phyloP scores from a whole-genome alignment of 23 red algal genomes.

The Gracilariopsis chorda region DNA sequence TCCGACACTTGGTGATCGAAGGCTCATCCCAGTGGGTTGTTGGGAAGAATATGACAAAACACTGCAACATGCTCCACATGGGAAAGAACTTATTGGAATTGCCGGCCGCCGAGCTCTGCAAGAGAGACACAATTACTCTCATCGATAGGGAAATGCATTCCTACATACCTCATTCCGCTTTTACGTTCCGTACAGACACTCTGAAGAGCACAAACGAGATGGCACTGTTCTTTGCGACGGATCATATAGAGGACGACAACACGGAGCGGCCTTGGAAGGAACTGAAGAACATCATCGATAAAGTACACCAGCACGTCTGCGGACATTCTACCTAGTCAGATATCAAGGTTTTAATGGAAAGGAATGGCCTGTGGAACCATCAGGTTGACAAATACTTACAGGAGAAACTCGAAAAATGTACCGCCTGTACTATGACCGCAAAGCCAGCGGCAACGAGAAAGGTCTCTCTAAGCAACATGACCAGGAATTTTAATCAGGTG shows the following conservation, averaged over 20 bases:
- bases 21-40: constrained; percentile 5
- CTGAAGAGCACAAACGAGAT: background rate
- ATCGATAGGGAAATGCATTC: background rate
- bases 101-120: background rate
- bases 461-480: constrained; percentile 8
- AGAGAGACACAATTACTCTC: background rate
- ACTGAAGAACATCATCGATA: constrained; percentile 9
- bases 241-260: too few species aligned
- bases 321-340: background rate
- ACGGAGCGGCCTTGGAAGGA: background rate
- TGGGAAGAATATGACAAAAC: background rate
- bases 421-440: background rate
- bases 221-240: background rate
- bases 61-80: background rate
- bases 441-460: background rate
- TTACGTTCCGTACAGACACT: background rate
- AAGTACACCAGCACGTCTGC: constrained; percentile 37
- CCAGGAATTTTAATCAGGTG: background rate
- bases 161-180: background rate
- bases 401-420: constrained; percentile 8
- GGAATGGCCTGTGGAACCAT: constrained; percentile 9
- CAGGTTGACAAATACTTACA: background rate
- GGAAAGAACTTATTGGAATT: background rate
- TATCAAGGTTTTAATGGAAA: background rate
- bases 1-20: background rate